These are phyloP conservation scores for Amanita subjunquillea DNA, from an alignment of 768 basidiomycete species.

Conservation along the genomic window DNA sequence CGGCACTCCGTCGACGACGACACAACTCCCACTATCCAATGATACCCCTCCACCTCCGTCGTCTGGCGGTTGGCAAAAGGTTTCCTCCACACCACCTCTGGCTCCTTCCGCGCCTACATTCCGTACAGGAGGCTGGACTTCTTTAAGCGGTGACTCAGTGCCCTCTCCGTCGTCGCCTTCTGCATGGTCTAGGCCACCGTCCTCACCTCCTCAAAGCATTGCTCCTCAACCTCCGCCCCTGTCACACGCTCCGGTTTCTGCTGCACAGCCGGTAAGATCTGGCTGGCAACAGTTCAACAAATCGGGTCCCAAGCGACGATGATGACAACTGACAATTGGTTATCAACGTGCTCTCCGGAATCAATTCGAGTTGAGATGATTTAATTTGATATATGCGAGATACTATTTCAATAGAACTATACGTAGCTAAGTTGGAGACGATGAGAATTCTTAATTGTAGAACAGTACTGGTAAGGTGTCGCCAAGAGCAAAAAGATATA, in stretches of 20 bases:
- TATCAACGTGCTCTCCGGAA: no score
- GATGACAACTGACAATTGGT: not conserved
- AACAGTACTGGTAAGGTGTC: slow-evolving; percentile 2
- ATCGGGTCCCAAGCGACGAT: slow-evolving; percentile 21
- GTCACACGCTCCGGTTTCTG: slow-evolving; percentile 7
- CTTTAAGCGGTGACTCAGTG: slow-evolving; percentile 35
- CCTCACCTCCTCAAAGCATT: not conserved
- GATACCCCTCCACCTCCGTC: slow-evolving; percentile 7
- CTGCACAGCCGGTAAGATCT: slow-evolving; percentile 25
- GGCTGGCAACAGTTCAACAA: slow-evolving; percentile 56
- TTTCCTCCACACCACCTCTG: not conserved
- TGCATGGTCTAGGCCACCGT: not conserved
- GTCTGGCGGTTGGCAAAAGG: not conserved
- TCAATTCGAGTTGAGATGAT: slow-evolving; percentile 1
- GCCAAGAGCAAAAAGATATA: slow-evolving; percentile 3
- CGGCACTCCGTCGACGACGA: slow-evolving; percentile 10
- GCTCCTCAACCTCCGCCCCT: slow-evolving; percentile 3
- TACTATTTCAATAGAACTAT: slow-evolving; percentile 17
- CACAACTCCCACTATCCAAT: slow-evolving; percentile 8
- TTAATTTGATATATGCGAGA: slow-evolving; percentile 21
- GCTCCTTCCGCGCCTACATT: slow-evolving; percentile 32
- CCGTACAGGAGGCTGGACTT: slow-evolving; percentile 57
- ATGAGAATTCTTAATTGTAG: slow-evolving; percentile 7
- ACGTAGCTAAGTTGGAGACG: slow-evolving; percentile 37
- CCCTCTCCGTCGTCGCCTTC: slow-evolving; percentile 2